phyloP scores from a whole-genome alignment of 2,329 filamentous ascomycete genomes.

The Fusarium decemcellulare region DNA sequence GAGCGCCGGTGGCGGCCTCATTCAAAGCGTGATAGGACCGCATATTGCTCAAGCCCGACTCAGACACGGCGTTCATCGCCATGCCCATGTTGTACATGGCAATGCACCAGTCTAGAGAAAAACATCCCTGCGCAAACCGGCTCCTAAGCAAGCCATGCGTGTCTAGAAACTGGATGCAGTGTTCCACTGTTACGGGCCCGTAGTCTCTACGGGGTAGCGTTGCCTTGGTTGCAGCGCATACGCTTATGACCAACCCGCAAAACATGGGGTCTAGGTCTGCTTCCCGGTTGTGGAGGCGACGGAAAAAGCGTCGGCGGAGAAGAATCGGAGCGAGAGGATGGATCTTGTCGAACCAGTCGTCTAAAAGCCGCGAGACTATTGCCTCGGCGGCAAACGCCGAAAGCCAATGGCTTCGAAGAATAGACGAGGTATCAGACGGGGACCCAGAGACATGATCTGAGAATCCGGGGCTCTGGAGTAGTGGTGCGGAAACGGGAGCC shows the following conservation, averaged over 20 bases:
- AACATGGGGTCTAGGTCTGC: conserved; percentile 47
- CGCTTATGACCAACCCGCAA: conserved; percentile 51
- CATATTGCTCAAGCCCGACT: conserved; percentile 31
- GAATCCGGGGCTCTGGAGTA: conserved; percentile 17
- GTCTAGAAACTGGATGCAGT: conserved; percentile 49
- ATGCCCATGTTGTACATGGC: conserved; percentile 54
- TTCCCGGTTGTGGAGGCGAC: conserved; percentile 44
- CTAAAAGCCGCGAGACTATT: conserved; percentile 39
- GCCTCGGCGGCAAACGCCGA: conserved; percentile 33
- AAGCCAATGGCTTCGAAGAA: conserved; percentile 26
- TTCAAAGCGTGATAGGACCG: conserved; percentile 41
- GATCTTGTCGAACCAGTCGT: conserved; percentile 54
- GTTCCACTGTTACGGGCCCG: conserved; percentile 45
- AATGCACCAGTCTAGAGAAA: conserved; percentile 53
- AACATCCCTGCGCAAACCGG: conserved; percentile 31
- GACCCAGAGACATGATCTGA: not conserved
- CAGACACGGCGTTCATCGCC: conserved; percentile 34
- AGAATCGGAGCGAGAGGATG: conserved; percentile 53
- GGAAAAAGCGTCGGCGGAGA: conserved; percentile 49
- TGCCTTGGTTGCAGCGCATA: conserved; percentile 53
- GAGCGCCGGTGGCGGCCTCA: conserved; percentile 48
- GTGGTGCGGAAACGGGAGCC: conserved; percentile 6
- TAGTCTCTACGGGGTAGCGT: conserved; percentile 49
- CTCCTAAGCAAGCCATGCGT: conserved; percentile 43
- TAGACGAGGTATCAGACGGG: not conserved